These are phyloP conservation scores for Gossypium australe DNA, from an alignment of 345 rosid genomes.

Conservation along the genomic window DNA sequence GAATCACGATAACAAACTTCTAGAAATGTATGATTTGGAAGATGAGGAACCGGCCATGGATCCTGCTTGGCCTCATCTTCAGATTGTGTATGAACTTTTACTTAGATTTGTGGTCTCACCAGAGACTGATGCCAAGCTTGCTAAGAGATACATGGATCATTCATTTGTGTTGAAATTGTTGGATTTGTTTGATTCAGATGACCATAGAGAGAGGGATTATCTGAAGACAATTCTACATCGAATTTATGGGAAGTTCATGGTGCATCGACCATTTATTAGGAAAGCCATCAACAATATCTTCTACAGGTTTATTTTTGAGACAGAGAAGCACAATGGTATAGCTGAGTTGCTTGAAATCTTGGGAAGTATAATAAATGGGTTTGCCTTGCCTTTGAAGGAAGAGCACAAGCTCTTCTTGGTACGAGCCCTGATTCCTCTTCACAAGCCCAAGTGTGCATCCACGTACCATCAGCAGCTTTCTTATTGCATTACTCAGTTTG, in stretches of 20 bases:
- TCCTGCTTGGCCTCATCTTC: constrained; percentile 63
- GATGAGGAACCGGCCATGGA: constrained; percentile 56
- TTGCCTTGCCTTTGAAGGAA: constrained; percentile 73
- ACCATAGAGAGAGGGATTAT: constrained; percentile 63
- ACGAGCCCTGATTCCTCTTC: constrained; percentile 73
- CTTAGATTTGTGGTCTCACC: constrained; percentile 48
- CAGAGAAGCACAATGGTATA: constrained; percentile 59
- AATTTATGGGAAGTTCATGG: constrained; percentile 64
- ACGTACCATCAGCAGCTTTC: constrained; percentile 72
- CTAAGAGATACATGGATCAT: constrained; percentile 49
- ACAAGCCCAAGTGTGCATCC: constrained; percentile 58
- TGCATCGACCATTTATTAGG: constrained; percentile 57
- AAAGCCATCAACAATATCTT: constrained; percentile 64
- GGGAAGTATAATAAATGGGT: constrained; percentile 72
- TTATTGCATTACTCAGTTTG: constrained; percentile 73
- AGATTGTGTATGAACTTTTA: constrained; percentile 54
- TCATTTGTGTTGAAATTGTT: constrained; percentile 54
- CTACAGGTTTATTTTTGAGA: constrained; percentile 58
- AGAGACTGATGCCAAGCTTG: constrained; percentile 57
- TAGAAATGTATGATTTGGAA: constrained; percentile 44
- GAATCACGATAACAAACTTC: constrained; percentile 23
- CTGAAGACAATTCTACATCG: constrained; percentile 57
- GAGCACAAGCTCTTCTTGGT: constrained; percentile 77
- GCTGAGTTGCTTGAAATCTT: constrained; percentile 74
- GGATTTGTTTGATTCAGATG: constrained; percentile 63